Conservation (phyloP, 148 eudicot species). For the Camellia japonica region DNA sequence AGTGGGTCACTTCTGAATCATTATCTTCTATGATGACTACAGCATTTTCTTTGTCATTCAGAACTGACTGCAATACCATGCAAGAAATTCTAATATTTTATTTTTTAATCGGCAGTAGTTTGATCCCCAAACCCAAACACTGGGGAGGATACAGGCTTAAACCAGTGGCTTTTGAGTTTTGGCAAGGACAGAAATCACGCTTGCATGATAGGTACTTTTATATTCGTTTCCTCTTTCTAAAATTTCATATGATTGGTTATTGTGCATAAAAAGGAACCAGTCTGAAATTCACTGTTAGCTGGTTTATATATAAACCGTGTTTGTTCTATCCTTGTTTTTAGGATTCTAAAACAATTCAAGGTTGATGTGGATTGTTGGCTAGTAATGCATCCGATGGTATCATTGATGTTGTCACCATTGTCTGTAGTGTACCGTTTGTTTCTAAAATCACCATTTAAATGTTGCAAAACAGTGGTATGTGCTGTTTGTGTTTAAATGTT, state of each 20-base stretch:
- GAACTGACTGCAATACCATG: not conserved
- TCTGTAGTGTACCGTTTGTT: not conserved
- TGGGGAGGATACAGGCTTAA: conserved; percentile 96
- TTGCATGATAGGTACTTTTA: conserved; percentile 82
- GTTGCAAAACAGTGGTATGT: not conserved
- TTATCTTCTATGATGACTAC: not conserved
- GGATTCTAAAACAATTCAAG: not conserved
- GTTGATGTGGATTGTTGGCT: not conserved
- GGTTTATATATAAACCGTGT: too few relatives aligned
- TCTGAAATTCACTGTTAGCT: not conserved
- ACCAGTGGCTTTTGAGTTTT: conserved; percentile 81
- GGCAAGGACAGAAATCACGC: conserved; percentile 99
- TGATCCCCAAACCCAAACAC: conserved; percentile 82
- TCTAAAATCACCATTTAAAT: not conserved
- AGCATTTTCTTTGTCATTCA: not conserved
- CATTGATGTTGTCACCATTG: not conserved
- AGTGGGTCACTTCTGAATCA: too few relatives aligned
- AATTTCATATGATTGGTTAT: not conserved
- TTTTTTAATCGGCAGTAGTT: conserved; percentile 48
- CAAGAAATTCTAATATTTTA: not conserved
- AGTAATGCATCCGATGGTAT: too few relatives aligned
- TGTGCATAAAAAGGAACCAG: not conserved
- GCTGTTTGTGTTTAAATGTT: not conserved
- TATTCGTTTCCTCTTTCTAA: conserved; percentile 2
- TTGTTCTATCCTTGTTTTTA: not conserved